Evolutionary conservation across 352 stramenopile genomes (phyloP).

Genomic region (Pythium insidiosum): DNA sequence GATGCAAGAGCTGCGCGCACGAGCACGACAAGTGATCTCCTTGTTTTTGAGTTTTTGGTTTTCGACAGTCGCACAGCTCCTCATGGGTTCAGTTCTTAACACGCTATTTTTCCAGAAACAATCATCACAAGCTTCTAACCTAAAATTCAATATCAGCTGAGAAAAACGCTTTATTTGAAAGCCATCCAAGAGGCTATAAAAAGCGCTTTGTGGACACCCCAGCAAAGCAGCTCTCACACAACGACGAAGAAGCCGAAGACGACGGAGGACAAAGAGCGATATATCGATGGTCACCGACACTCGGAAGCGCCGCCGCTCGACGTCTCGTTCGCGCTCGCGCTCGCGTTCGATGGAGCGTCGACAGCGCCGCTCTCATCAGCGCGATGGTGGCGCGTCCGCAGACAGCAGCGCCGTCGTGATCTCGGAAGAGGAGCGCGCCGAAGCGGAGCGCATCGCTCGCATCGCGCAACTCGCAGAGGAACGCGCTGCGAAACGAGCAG

Average conservation of each 20-base stretch:
- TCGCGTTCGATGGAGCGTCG: slow-evolving; percentile 17
- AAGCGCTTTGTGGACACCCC: too few species aligned
- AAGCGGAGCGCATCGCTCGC: slow-evolving; percentile 61
- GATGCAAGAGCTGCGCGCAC: slow-evolving; percentile 68
- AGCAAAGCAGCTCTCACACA: too few species aligned
- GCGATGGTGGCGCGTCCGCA: too few species aligned
- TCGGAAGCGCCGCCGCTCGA: slow-evolving; percentile 34
- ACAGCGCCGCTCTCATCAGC: too few species aligned
- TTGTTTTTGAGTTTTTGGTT: neutral
- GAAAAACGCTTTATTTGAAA: too few species aligned
- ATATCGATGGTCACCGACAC: slow-evolving; percentile 3
- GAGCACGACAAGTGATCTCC: slow-evolving; percentile 32
- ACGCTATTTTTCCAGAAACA: too few species aligned
- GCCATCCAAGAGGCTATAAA: too few species aligned
- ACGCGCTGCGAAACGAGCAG: slow-evolving; percentile 34
- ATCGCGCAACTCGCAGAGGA: slow-evolving; percentile 70
- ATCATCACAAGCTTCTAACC: neutral
- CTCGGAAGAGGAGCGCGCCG: slow-evolving; percentile 33
- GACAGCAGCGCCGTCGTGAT: too few species aligned
- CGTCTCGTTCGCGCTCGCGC: slow-evolving; percentile 23
- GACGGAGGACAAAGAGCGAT: neutral
- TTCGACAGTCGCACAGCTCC: too few species aligned
- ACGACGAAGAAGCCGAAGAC: slow-evolving; percentile 1
- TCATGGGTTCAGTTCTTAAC: too few species aligned
- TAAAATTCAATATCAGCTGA: neutral